Percentiles rank a stretch among this genome's conserved stretches.
Conservation (phyloP, 768 basidiomycete species). For the Melanogaster broomeanus region DNA sequence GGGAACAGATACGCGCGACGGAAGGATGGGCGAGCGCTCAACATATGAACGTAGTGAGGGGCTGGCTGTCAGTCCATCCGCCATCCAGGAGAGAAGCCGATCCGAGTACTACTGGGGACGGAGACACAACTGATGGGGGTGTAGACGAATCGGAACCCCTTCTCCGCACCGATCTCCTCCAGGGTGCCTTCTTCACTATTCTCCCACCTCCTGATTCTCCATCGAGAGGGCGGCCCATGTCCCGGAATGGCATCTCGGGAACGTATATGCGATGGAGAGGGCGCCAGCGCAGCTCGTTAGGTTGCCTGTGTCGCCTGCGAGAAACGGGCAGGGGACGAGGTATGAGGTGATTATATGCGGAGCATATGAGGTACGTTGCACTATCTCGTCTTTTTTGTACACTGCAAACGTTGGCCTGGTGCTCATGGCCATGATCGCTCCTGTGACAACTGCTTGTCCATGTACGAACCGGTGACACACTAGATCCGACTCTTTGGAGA, state of each 20-base stretch:
- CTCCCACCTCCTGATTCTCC: slow-evolving; percentile 44
- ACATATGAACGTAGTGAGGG: slow-evolving; percentile 71
- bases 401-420: not conserved
- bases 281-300: slow-evolving; percentile 49
- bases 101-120: too few relatives aligned
- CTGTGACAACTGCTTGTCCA: too few relatives aligned
- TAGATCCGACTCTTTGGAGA: slow-evolving; percentile 87
- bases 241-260: slow-evolving; percentile 77
- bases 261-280: slow-evolving; percentile 74
- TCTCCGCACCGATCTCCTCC: slow-evolving; percentile 61
- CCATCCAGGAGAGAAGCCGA: slow-evolving; percentile 24
- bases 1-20: slow-evolving; percentile 64
- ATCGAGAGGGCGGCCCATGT: slow-evolving; percentile 19
- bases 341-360: slow-evolving; percentile 79
- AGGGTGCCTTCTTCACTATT: slow-evolving; percentile 78
- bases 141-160: slow-evolving; percentile 35
- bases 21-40: slow-evolving; percentile 90
- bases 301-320: slow-evolving; percentile 46
- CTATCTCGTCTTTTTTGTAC: not conserved
- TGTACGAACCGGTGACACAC: not conserved
- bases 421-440: not conserved
- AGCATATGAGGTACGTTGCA: slow-evolving; percentile 69
- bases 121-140: not conserved
- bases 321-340: slow-evolving; percentile 41
- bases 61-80: slow-evolving; percentile 60